These are phyloP conservation scores for Yarrowia alimentaria DNA, from an alignment of 805 yeast genomes.

Conservation along the genomic window DNA sequence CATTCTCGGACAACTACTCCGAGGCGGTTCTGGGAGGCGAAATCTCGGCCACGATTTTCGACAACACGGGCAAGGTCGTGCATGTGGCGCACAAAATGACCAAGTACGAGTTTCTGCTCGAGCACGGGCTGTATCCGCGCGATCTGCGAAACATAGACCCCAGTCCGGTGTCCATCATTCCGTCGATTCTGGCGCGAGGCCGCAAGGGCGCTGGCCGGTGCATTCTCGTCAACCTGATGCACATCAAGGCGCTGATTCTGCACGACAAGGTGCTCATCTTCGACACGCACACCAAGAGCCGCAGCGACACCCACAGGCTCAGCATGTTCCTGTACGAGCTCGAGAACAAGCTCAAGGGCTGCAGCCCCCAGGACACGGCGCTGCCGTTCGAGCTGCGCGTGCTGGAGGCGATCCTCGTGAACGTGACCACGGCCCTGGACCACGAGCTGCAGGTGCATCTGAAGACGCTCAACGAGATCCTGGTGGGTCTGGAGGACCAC, in stretches of 20 bases:
- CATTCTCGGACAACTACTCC: constrained; percentile 23
- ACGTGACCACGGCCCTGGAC: constrained; percentile 76
- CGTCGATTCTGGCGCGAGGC: constrained; percentile 59
- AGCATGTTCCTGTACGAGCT: constrained; percentile 83
- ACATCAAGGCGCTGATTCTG: constrained; percentile 60
- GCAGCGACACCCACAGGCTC: constrained; percentile 56
- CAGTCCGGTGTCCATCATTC: constrained; percentile 61
- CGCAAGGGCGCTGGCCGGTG: constrained; percentile 42
- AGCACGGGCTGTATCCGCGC: constrained; percentile 76
- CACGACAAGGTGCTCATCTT: constrained; percentile 59
- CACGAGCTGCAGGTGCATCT: constrained; percentile 65
- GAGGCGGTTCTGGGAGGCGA: constrained; percentile 26
- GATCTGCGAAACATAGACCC: constrained; percentile 81
- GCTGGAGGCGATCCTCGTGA: constrained; percentile 74
- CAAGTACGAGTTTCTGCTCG: constrained; percentile 54
- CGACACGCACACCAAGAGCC: constrained; percentile 48
- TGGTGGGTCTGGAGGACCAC: constrained; percentile 71
- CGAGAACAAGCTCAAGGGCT: constrained; percentile 64
- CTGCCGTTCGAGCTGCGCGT: constrained; percentile 76
- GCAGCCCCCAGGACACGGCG: too few species aligned
- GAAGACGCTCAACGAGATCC: constrained; percentile 57
- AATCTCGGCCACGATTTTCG: constrained; percentile 50
- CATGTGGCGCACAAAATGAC: constrained; percentile 59
- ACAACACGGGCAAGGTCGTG: constrained; percentile 53
- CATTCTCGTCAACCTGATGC: constrained; percentile 59